phyloP scores from a whole-genome alignment of 352 stramenopile species.

The Phytophthora sansomeana region DNA sequence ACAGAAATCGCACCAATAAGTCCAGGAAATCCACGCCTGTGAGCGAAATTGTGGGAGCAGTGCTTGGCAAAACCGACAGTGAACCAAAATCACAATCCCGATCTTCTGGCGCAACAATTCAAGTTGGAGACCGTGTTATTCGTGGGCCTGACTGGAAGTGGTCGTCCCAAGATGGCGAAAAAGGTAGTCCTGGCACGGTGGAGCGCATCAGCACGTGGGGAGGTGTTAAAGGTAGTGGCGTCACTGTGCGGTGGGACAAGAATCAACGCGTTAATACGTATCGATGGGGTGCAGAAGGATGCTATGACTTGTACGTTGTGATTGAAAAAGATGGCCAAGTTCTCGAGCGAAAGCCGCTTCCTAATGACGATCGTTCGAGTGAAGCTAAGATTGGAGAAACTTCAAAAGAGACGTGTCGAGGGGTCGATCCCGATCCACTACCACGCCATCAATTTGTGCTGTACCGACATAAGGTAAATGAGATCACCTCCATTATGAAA shows the following conservation, averaged over 20 bases:
- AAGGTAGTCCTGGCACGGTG: conserved; percentile 69
- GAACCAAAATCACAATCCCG: conserved; percentile 17
- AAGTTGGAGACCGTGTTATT: conserved; percentile 74
- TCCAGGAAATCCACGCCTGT: conserved; percentile 42
- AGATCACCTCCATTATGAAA: conserved; percentile 56
- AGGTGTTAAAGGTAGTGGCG: conserved; percentile 74
- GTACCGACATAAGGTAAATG: conserved; percentile 60
- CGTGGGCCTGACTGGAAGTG: conserved; percentile 85
- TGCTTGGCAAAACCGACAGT: conserved; percentile 29
- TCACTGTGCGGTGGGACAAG: conserved; percentile 86
- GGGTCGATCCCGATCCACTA: conserved; percentile 26
- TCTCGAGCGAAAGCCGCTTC: conserved; percentile 62
- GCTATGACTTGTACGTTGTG: conserved; percentile 82
- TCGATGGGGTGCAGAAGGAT: conserved; percentile 77
- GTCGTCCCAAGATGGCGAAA: conserved; percentile 79
- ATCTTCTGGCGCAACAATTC: conserved; percentile 35
- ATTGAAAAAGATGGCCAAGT: conserved; percentile 55
- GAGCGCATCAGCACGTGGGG: conserved; percentile 84
- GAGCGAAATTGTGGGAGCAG: conserved; percentile 36
- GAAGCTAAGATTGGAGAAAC: conserved; percentile 11
- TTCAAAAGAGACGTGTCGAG: neutral
- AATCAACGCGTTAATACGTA: conserved; percentile 88
- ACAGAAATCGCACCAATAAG: conserved; percentile 34
- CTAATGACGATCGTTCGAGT: conserved; percentile 29
- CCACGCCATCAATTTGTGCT: conserved; percentile 74